Percentiles rank a stretch among this genome's conserved stretches.
Conservation (phyloP, 805 yeast genomes). For the Metschnikowia noctiluminum region DNA sequence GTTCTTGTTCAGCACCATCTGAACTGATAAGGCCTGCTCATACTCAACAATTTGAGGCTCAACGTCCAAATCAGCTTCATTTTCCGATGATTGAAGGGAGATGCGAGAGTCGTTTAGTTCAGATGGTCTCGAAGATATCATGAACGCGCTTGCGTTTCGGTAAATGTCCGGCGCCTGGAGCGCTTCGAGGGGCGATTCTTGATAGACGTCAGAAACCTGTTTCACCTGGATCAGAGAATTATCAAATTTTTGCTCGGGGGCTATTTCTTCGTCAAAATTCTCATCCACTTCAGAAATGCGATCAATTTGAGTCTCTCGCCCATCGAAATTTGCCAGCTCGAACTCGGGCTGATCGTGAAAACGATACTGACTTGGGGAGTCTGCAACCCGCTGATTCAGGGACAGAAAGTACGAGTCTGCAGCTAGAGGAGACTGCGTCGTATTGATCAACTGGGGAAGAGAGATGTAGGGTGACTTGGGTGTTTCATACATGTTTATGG, state of each 20-base stretch:
- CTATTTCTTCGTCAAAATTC: conserved; percentile 2
- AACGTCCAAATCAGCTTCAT: conserved; percentile 15
- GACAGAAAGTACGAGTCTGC: conserved; percentile 17
- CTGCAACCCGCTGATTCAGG: conserved; percentile 6
- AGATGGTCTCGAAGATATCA: conserved; percentile 13
- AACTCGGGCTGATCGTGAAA: conserved; percentile 5
- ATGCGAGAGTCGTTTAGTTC: conserved; percentile 10
- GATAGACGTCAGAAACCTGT: background rate
- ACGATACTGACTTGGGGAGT: conserved; percentile 1
- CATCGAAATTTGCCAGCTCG: conserved; percentile 3
- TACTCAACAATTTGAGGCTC: conserved; percentile 14
- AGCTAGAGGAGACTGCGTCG: conserved; percentile 14
- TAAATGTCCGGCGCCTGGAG: conserved; percentile 5
- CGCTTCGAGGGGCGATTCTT: background rate
- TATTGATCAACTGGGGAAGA: conserved; percentile 11
- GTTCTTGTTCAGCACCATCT: conserved; percentile 8
- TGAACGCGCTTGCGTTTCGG: conserved; percentile 15
- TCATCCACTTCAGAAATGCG: conserved; percentile 9
- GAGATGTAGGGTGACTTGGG: conserved; percentile 10
- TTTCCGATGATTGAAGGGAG: conserved; percentile 16
- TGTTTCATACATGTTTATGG: conserved; percentile 10
- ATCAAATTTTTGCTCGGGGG: background rate
- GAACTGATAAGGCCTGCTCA: conserved; percentile 4
- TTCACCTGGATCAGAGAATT: background rate
- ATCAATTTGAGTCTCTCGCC: conserved; percentile 2